Base-by-base conservation (phyloP, 495 filamentous ascomycete species). In the Penicillium argentinense region DNA sequence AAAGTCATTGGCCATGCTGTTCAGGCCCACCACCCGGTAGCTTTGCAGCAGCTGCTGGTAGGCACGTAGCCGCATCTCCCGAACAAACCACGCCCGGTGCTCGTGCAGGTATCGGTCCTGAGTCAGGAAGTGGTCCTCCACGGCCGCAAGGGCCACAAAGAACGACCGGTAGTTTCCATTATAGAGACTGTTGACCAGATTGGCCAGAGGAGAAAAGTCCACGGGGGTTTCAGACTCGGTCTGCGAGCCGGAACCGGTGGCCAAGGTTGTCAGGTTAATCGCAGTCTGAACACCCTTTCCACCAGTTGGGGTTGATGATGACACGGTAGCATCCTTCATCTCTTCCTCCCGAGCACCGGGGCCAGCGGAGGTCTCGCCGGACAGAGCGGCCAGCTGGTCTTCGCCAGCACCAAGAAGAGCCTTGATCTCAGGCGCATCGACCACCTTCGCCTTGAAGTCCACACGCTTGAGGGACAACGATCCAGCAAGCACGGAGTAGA, bases 381-480 rank as follows among this genome's bases (percentile, higher is more conserved):
- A 67, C 33, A 96, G 71, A 0, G 89, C 91, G 29, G 89, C 79
- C 25, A 95, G 69, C 57, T 88, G 88, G 53, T 97, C 91, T 42
- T 91, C 88, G 18, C 86, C 83, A 56, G 91, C 84, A 44, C 95
- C 93, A 7, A 98, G 78, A 38, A 98, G 91, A 13, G 93, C 95
- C 67, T 89, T 89, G 75, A 97, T 97, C 70, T 98, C 93, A 3
- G 93, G 91, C 9, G 93, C 95, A 67, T 98, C 93, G 32, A 97
- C 89, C 14, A 98, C 93, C 72, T 97, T 97, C 45, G 86, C 87
- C 75, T 98, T 98, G 78, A 98, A 98, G 67, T 98, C 93, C 9
- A 97, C 89, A 32, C 93, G 85, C 75, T 96, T 96, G 41, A 98
- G 78, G 23, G 92, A 92, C 42, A 97, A 81, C 3, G 91, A 93